Evolutionary conservation across 2,329 filamentous ascomycete species (phyloP), one percentile per base, ranked within the genome.

Genomic region (Colletotrichum sp.): DNA sequence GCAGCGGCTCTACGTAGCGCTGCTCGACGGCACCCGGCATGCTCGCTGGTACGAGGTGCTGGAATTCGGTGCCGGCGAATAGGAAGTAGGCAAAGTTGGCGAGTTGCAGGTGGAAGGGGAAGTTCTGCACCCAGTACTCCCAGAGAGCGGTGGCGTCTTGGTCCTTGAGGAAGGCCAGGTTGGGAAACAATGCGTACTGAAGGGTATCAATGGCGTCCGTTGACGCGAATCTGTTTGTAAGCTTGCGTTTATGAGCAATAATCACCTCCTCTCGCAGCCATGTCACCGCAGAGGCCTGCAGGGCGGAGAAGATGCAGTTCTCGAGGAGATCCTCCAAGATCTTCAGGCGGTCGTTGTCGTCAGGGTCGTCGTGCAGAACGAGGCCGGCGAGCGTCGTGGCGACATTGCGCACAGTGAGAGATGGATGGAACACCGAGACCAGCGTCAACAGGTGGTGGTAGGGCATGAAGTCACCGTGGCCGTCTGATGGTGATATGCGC

Each of bases 261-360:
- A 92, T 86, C 18, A 93, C 84, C 80, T 93, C 92, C 78, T 93
- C 92, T 70, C 91, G 89, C 38, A 93, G 83, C 92, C 92, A 94
- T 6, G 88, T 87, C 6, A 93, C 87, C 1, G 91, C 92, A 56
- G 90, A 91, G 10, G 90, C 92, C 80, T 93, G 92, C 48, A 94
- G 85, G 1, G 89, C 87, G 3, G 91, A 87, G 78, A 92, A 93
- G 78, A 91, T 88, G 85, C 92, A 93, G 80, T 93, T 92, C 82
- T 93, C 91, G 15, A 94, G 83, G 15, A 93, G 86, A 79, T 94
- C 92, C 68, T 92, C 89, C 10, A 94, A 87, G 77, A 94, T 93
- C 32, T 88, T 86, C 18, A 94, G 84, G 7, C 91, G 87, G 79
- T 90, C 88, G 5, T 89, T 87, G 75, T 92, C 90, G 30, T 91